These are phyloP conservation scores for Tylopilus sp. DNA, from an alignment of 768 basidiomycete genomes.

Conservation along the genomic window DNA sequence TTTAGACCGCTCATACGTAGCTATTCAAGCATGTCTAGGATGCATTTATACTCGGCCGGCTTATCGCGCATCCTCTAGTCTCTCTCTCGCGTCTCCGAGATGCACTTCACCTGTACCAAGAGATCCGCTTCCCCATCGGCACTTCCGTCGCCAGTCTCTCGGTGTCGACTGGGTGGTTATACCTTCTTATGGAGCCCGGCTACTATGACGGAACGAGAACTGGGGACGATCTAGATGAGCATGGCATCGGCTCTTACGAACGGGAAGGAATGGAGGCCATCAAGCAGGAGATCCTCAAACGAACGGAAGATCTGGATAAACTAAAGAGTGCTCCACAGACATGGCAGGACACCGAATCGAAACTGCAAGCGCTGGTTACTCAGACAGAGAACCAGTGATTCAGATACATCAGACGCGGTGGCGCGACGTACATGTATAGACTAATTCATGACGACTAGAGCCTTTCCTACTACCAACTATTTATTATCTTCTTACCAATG, in stretches of 20 bases:
- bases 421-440: too few relatives aligned
- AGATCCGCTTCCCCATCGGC: slow-evolving; percentile 14
- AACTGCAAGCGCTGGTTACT: slow-evolving; percentile 1
- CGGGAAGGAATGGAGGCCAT: slow-evolving; percentile 17
- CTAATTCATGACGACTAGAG: too few relatives aligned
- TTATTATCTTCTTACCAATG: too few relatives aligned
- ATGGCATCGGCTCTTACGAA: slow-evolving; percentile 9
- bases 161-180: slow-evolving; percentile 16
- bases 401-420: background rate
- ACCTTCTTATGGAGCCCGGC: slow-evolving; percentile 14
- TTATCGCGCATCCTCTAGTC: slow-evolving; percentile 21
- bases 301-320: slow-evolving; percentile 16
- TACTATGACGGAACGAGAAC: slow-evolving; percentile 22
- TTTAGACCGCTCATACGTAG: too few relatives aligned
- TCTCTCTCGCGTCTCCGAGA: slow-evolving; percentile 1
- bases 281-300: slow-evolving; percentile 9
- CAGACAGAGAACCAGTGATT: background rate
- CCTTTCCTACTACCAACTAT: too few relatives aligned
- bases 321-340: slow-evolving; percentile 1
- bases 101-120: slow-evolving; percentile 12
- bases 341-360: slow-evolving; percentile 19
- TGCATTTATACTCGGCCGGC: slow-evolving; percentile 19
- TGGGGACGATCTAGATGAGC: slow-evolving; percentile 8
- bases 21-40: background rate
- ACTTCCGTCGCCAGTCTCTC: slow-evolving; percentile 14